Evolutionary conservation across 106 monocot genomes (phyloP), one percentile per base, ranked within the genome.

Genomic region (Alisma plantagoaquatica): DNA sequence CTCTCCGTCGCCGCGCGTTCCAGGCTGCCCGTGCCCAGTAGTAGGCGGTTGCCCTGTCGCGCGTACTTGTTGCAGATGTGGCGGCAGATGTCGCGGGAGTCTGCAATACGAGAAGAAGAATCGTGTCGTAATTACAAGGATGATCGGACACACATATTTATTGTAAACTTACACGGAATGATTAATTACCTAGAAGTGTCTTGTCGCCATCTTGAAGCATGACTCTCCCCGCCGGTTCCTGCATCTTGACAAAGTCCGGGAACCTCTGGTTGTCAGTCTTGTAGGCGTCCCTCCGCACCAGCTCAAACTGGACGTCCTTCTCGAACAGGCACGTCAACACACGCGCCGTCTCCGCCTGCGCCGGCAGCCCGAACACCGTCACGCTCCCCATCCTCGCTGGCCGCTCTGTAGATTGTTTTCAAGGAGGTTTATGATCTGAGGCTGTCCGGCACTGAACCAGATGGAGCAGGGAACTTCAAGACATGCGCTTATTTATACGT

Each of bases 281-380:
- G 48, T 49, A 52, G 25, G 5, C 6, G 52, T 52, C 52, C 17
- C 11, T 17, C 11, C 52, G 52, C 10, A 52, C 27, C 27, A 52
- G 52, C n/a, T 52, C 29, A 25, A 52, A 52, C 15, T 52, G n/a
- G n/a, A 52, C 10, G n/a, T 52, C 52, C 52, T 52, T 52, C 52
- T 52, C 52, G 27, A 52, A 26, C 29, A 52, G 52, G 29, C 52
- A 52, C 3, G 52, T n/a, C n/a, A 52, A 30, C 8, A 52, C 52
- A 15, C 52, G 27, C 12, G 52, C 52, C 52, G 30, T 18, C 6
- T 52, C 52, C 1, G 52, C 30, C 7, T 8, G 30, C 15, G 52
- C 29, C 15, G 52, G 52, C 2, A 30, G 18, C 6, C 52, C 52
- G 12, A 52, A 52, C 11, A 52, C 29, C 52, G 10, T 28, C 1